Evolutionary conservation across 1,139 yeast species (phyloP), one percentile per base, ranked within the genome.

Genomic region (Meyerozyma smithsonii): DNA sequence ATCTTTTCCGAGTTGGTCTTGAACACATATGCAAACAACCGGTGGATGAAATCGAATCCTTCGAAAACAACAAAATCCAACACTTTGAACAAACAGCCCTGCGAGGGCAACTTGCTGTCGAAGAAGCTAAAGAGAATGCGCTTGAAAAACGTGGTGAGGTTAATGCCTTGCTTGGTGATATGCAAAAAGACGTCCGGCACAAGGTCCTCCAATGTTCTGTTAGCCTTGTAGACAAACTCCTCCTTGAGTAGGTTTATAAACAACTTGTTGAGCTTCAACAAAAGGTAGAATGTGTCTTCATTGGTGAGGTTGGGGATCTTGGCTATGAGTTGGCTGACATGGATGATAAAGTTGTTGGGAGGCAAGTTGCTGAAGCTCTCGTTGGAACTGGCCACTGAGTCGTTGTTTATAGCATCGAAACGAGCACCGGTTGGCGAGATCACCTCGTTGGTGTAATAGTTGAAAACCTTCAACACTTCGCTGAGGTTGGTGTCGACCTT

Each of bases 1-100:
- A 71, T 50, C 32, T 49, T 45, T 1, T 45, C 46, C 21, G 46
- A 36, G 28, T 57, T 52, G 11, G 45, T 42, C 4, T 41, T 37
- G 39, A 66, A 62, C 1, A 55, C 42, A 43, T 58, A 56, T 2
- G 61, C 53, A 7, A 64, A 47, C 24, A 67, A 42, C 12, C 72
- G 53, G 10, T 62, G 49, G 10, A 69, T 45, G 41, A 63, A 63
- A 44, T 63, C 69, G 44, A 65, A 61, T 4, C 77, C 77, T 50
- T 70, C 72, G 40, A 71, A 59, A 10, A 69, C 54, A 10, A 69
- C 49, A 37, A 67, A 61, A 46, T 71, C 77, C 30, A 69, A 50
- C 2, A 66, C 42, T 36, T 46, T 49, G 17, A 56, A 40, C 21
- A 51, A 40, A 10, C 43, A 39, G 3, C 37, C 38, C 2, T 38